Base-by-base conservation (phyloP, 78 protist genomes). In the Bodo saltans region DNA sequence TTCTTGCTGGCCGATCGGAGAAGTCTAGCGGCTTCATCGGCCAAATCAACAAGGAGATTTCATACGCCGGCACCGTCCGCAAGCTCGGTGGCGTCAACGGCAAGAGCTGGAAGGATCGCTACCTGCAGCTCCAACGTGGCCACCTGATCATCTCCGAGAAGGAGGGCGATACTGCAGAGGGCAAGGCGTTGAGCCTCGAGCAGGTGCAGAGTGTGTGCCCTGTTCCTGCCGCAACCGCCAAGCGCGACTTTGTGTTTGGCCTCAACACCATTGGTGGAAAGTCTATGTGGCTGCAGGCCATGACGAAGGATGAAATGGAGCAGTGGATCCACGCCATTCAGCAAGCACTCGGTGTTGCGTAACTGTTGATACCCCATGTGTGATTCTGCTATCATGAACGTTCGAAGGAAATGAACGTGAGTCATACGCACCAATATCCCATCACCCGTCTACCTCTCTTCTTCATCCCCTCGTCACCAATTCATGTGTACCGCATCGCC, bases 231-330 rank as follows among this genome's bases (percentile, higher is more conserved):
- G 3, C 17, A 39, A 29, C 78, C 29, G 78, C 78, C 12, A 11
- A 73, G 33, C 17, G n/a, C 12, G 78, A 73, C 32, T 27, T 29
- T 39, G 78, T 73, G 17, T 73, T 73, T 39, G 78, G 34, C 33
- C 53, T 73, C 28, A 73, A 73, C n/a, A 73, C n/a, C 8, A 11
- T 29, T 11, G 78, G 78, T 21, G 32, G 17, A 29, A 73, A 73
- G 78, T 11, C 78, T 29, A 73, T 27, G 78, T 73, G 78, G 78
- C 53, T 73, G 53, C 78, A 73, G 78, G 78, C 78, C 34, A 26
- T 27, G 12, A 21, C 60, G n/a, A 47, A 47, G 60, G 60, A 47
- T 17, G 60, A 47, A 17, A 47, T 47, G 60, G 60, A 47, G 60
- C 60, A 47, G 60, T 47, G 60, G 60, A 47, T 47, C 60, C 60